phyloP scores from a whole-genome alignment of 257 asterid genomes.

The Paraleonurus japonicus region DNA sequence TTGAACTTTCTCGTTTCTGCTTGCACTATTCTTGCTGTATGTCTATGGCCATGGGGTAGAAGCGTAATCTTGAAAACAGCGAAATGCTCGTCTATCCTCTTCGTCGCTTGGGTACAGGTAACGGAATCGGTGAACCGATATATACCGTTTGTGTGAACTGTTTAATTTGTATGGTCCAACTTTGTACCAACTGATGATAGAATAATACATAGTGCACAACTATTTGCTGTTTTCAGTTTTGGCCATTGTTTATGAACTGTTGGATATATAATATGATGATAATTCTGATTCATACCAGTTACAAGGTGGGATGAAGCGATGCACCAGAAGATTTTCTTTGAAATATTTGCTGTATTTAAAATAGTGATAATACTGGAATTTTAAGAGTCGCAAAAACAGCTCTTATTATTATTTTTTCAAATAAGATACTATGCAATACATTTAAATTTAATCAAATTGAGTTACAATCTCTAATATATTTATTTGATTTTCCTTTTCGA shows the following conservation, averaged over 20 bases:
- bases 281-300: background rate
- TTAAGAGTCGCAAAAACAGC: too few species aligned
- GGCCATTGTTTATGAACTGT: background rate
- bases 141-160: constrained; percentile 7
- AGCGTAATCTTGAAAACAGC: background rate
- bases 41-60: background rate
- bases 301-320: background rate
- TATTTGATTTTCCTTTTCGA: too few species aligned
- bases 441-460: too few species aligned
- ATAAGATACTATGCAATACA: too few species aligned
- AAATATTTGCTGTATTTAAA: too few species aligned
- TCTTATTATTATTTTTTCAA: too few species aligned
- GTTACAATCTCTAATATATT: too few species aligned
- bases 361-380: too few species aligned
- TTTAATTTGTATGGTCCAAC: constrained; percentile 11
- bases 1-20: constrained; percentile 1
- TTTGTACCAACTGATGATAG: constrained; percentile 15
- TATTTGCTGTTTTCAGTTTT: background rate
- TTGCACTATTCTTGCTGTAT: constrained; percentile 6
- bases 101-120: background rate
- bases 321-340: background rate
- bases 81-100: background rate
- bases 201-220: constrained; percentile 17
- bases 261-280: background rate
- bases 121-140: background rate